Conservation (phyloP, 2,329 filamentous ascomycete species). For the Neofusicoccum parvum region DNA sequence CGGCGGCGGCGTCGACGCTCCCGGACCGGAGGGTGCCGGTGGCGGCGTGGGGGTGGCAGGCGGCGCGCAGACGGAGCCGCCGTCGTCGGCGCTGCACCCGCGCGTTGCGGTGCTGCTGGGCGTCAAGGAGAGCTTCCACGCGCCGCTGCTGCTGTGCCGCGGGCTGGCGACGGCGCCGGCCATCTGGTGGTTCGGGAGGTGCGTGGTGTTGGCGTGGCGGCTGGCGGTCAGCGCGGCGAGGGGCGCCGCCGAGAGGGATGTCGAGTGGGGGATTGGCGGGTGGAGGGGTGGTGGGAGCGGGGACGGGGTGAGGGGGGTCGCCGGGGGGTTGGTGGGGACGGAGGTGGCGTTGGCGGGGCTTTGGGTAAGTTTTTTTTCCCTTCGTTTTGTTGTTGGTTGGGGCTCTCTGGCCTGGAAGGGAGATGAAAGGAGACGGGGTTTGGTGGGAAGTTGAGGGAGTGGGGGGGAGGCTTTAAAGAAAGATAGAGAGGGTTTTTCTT, state of each 20-base stretch:
- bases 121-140: slow-evolving; percentile 71
- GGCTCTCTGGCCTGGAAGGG: neutral
- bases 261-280: slow-evolving; percentile 8
- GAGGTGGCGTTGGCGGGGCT: slow-evolving; percentile 73
- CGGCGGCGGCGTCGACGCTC: no score
- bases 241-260: slow-evolving; percentile 49
- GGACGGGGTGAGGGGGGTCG: slow-evolving; percentile 22
- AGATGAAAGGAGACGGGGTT: no score
- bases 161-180: slow-evolving; percentile 71
- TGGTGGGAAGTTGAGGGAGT: neutral
- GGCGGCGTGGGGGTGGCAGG: neutral
- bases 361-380: slow-evolving; percentile 59
- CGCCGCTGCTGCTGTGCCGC: slow-evolving; percentile 72
- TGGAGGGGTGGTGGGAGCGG: slow-evolving; percentile 48
- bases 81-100: slow-evolving; percentile 61
- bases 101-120: slow-evolving; percentile 78
- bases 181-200: slow-evolving; percentile 71
- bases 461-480: neutral
- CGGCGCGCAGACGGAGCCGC: neutral
- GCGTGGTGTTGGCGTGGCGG: slow-evolving; percentile 37
- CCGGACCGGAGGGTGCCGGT: no score
- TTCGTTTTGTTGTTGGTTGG: neutral
- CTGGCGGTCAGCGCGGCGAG: slow-evolving; percentile 31
- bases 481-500: neutral
- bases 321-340: slow-evolving; percentile 39